phyloP scores from a whole-genome alignment of 169 alveolate genomes.

The Plasmodium ovale region DNA sequence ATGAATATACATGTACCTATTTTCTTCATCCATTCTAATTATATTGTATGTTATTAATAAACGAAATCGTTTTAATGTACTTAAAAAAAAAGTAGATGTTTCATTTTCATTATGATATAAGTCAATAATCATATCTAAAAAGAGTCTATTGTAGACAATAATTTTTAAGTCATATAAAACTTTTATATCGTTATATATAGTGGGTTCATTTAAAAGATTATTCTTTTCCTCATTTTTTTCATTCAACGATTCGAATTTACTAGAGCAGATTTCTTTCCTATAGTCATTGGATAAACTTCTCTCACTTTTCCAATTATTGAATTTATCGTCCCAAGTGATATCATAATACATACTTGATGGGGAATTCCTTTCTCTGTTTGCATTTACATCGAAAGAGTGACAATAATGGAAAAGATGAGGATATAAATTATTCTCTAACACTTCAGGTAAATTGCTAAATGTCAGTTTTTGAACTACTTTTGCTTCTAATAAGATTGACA shows the following conservation, averaged over 20 bases:
- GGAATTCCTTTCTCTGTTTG: neutral
- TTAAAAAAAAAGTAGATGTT: neutral
- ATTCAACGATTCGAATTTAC: neutral
- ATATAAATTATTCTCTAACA: constrained; percentile 34
- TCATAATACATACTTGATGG: too few species aligned
- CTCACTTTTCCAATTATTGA: neutral
- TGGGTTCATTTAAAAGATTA: neutral
- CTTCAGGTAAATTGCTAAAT: constrained; percentile 17
- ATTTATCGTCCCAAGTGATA: neutral
- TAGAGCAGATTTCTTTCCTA: neutral
- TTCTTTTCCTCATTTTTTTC: neutral
- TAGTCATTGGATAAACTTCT: neutral
- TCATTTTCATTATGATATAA: constrained; percentile 10
- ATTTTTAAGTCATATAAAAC: constrained; percentile 44
- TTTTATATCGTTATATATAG: constrained; percentile 24
- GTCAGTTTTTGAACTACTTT: constrained; percentile 18
- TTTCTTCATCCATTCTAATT: neutral
- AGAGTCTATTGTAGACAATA: constrained; percentile 29
- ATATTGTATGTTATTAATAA: constrained; percentile 29
- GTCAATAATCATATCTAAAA: constrained; percentile 48
- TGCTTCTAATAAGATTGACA: constrained; percentile 50
- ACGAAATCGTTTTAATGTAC: constrained; percentile 23
- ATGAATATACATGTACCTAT: constrained; percentile 43
- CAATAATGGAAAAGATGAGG: constrained; percentile 51
- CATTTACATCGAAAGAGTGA: neutral